phyloP scores from a whole-genome alignment of 495 filamentous ascomycete species.

The Stereocaulon alpinum region DNA sequence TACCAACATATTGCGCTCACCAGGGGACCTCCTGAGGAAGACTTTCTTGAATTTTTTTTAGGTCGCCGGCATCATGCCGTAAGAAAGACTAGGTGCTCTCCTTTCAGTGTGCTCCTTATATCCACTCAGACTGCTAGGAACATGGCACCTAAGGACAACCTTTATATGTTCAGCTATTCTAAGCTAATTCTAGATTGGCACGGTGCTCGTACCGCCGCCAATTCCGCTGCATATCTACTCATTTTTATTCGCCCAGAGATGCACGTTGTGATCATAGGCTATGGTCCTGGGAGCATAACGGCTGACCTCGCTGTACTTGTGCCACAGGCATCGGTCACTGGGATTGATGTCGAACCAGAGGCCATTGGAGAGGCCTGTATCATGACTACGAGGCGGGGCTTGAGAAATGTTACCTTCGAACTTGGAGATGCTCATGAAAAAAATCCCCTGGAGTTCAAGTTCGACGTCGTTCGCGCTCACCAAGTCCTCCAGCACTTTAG shows the following conservation, averaged over 20 bases:
- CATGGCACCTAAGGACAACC: slow-evolving; percentile 13
- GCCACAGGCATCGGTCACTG: slow-evolving; percentile 36
- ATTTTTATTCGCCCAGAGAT: slow-evolving; percentile 36
- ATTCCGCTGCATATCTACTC: slow-evolving; percentile 42
- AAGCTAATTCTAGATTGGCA: slow-evolving; percentile 40
- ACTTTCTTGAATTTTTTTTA: no score
- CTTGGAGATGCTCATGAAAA: slow-evolving; percentile 38
- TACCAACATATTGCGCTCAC: no score
- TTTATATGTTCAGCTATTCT: slow-evolving; percentile 44
- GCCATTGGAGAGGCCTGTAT: slow-evolving; percentile 33
- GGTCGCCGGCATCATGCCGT: no score
- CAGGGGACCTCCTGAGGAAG: no score
- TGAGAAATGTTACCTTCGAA: slow-evolving; percentile 38
- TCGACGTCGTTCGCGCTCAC: slow-evolving; percentile 47
- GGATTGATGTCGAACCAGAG: slow-evolving; percentile 30
- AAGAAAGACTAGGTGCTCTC: neutral
- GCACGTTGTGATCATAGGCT: slow-evolving; percentile 48
- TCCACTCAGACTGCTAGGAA: neutral
- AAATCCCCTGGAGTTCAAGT: slow-evolving; percentile 35
- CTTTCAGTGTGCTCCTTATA: no score
- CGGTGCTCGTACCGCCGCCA: slow-evolving; percentile 40
- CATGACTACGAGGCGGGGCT: slow-evolving; percentile 27
- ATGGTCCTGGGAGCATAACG: slow-evolving; percentile 50
- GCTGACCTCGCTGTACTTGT: slow-evolving; percentile 39
- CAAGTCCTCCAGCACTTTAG: slow-evolving; percentile 45